Evolutionary conservation across 2,329 filamentous ascomycete genomes (phyloP).

Genomic region (Chrysosporium keratinophilum): DNA sequence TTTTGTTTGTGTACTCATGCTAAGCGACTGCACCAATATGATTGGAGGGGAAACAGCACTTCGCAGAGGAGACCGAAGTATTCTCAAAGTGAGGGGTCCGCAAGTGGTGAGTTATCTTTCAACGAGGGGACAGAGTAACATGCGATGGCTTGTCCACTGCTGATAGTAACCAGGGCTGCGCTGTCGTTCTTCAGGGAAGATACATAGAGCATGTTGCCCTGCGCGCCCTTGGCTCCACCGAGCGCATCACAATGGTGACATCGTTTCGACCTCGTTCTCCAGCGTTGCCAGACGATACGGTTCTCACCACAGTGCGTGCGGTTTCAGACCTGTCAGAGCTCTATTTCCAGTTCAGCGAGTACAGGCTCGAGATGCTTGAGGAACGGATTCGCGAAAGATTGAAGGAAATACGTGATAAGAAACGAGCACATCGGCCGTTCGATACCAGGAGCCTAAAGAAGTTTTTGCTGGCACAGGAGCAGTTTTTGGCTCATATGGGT

Average conservation of each 20-base stretch:
- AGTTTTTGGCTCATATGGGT: conserved; percentile 33
- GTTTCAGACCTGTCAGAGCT: conserved; percentile 49
- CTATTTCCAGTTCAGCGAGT: conserved; percentile 53
- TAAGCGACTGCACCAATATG: conserved; percentile 54
- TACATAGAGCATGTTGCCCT: conserved; percentile 58
- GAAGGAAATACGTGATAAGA: conserved; percentile 28
- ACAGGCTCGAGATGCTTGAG: conserved; percentile 53
- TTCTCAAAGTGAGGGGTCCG: conserved; percentile 51
- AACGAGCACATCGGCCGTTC: conserved; percentile 25
- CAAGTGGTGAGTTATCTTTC: conserved; percentile 41
- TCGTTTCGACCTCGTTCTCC: conserved; percentile 52
- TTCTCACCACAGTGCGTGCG: conserved; percentile 49
- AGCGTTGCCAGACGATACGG: conserved; percentile 48
- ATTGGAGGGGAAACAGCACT: conserved; percentile 55
- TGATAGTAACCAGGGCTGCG: conserved; percentile 43
- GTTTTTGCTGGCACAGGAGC: conserved; percentile 23
- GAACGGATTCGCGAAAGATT: conserved; percentile 44
- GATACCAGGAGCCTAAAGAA: conserved; percentile 22
- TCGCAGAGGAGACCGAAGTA: conserved; percentile 43
- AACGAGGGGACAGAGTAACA: conserved; percentile 1
- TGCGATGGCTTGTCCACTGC: background rate
- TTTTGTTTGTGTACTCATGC: conserved; percentile 60
- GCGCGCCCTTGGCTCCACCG: conserved; percentile 46
- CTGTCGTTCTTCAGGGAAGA: conserved; percentile 55
- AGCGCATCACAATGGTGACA: conserved; percentile 57